phyloP scores from a whole-genome alignment of 2,329 filamentous ascomycete genomes.

The Colletotrichum orchidophilum region DNA sequence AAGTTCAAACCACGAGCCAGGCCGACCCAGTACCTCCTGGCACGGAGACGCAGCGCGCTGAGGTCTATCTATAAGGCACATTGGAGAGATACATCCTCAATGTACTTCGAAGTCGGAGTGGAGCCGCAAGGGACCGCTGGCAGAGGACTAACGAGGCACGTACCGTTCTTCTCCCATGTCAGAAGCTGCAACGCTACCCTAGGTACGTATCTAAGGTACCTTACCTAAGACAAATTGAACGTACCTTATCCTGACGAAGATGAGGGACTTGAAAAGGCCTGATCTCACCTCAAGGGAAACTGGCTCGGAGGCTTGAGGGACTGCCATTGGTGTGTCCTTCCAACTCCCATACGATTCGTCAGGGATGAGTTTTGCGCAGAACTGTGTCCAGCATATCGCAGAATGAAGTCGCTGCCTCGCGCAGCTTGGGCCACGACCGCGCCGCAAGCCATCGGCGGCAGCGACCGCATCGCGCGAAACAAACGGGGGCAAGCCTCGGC shows the following conservation, averaged over 20 bases:
- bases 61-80: background rate
- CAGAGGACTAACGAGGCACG: conserved; percentile 7
- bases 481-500: background rate
- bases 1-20: conserved; percentile 28
- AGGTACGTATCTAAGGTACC: too few species aligned
- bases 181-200: background rate
- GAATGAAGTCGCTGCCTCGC: background rate
- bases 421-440: background rate
- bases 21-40: conserved; percentile 12
- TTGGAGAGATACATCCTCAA: background rate
- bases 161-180: background rate
- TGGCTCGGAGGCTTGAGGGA: background rate
- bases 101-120: conserved; percentile 6
- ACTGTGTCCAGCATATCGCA: background rate
- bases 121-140: conserved; percentile 28
- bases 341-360: too few species aligned
- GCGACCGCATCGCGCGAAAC: conserved; percentile 8
- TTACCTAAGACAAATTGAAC: background rate
- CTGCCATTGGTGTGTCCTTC: too few species aligned
- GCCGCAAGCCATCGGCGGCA: conserved; percentile 2
- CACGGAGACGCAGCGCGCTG: background rate
- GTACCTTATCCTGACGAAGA: conserved; percentile 8
- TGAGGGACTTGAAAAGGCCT: background rate
- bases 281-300: background rate
- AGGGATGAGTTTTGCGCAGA: too few species aligned